Percentiles rank a stretch among this genome's conserved stretches.
Conservation (phyloP, 306 rosid species). For the Gillenia trifoliata region DNA sequence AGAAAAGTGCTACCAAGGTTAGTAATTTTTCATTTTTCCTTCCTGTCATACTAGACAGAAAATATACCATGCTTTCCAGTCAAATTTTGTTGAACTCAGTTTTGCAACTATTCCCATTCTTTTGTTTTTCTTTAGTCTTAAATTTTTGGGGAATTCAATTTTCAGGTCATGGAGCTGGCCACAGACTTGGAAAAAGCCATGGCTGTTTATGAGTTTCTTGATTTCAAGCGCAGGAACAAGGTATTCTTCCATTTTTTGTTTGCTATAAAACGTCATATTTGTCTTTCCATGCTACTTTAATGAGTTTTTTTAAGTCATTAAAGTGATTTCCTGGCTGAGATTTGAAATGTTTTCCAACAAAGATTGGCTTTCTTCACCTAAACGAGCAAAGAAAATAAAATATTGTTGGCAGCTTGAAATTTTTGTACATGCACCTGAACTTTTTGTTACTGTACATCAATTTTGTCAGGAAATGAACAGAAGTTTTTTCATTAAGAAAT, state of each 20-base stretch:
- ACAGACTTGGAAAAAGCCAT: conserved; percentile 90
- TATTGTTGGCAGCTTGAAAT: conserved; percentile 5
- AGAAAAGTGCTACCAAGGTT: conserved; percentile 98
- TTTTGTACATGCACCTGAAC: not conserved
- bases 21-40: conserved; percentile 9
- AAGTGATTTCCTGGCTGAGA: conserved; percentile 19
- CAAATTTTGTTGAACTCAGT: not conserved
- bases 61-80: too few species aligned
- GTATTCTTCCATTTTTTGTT: conserved; percentile 32
- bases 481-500: not conserved
- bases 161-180: conserved; percentile 97
- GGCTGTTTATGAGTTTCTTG: conserved; percentile 82
- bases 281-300: not conserved
- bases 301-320: not conserved
- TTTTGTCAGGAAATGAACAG: not conserved
- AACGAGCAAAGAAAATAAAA: not conserved
- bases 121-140: conserved; percentile 10
- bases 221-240: conserved; percentile 93
- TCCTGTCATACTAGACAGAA: too few species aligned
- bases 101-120: conserved; percentile 1
- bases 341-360: not conserved
- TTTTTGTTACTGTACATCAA: not conserved
- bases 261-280: not conserved
- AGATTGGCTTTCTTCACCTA: not conserved
- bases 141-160: conserved; percentile 20